These are phyloP conservation scores for Fusarium sp. DNA, from an alignment of 2,329 filamentous ascomycete species.

Conservation along the genomic window DNA sequence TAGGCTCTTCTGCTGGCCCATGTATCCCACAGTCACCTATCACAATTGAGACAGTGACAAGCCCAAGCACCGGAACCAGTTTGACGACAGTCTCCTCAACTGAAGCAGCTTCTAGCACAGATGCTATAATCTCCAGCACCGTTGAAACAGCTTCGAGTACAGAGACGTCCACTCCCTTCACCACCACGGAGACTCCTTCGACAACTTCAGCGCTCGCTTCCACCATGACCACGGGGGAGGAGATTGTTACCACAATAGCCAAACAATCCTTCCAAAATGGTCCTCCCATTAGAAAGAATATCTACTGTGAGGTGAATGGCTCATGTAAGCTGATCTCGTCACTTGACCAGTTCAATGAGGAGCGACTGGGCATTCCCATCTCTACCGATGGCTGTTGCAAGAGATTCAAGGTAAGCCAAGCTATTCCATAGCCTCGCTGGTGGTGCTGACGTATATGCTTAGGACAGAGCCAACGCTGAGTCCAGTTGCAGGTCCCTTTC, in stretches of 20 bases:
- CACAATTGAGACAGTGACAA: background rate
- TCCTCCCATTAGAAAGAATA: background rate
- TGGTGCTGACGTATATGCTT: background rate
- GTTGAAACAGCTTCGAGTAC: background rate
- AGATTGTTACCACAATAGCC: background rate
- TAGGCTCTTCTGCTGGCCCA: background rate
- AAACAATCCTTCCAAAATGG: background rate
- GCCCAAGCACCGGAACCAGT: accelerated
- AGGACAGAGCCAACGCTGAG: background rate
- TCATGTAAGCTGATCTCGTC: background rate
- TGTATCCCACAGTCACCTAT: background rate
- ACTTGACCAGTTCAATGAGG: background rate
- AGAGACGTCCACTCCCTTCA: background rate
- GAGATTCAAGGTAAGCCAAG: background rate
- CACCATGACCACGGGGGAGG: background rate
- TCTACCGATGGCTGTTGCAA: background rate
- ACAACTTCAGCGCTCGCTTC: background rate
- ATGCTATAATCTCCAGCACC: background rate
- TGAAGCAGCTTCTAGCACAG: background rate
- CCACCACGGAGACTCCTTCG: background rate
- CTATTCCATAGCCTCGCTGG: background rate
- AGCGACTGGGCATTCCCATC: background rate
- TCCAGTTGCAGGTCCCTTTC: background rate
- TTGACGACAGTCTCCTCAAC: background rate
- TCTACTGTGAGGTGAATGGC: background rate